Base-by-base conservation (phyloP, 78 protist species). In the Parvularia atlantis region DNA sequence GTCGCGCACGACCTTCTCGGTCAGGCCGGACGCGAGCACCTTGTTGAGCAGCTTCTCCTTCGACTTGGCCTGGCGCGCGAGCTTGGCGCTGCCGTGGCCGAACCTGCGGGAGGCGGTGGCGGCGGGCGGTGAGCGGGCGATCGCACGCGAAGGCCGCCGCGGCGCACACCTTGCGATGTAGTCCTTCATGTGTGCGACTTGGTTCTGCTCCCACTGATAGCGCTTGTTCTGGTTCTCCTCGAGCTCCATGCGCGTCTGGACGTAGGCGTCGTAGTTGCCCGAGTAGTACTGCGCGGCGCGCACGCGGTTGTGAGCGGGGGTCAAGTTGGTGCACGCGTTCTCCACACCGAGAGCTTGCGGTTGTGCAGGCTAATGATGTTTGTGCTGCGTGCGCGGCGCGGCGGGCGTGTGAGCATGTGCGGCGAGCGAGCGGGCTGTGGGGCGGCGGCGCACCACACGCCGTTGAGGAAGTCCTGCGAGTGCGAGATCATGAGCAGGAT, bases 401-500 rank as follows among this genome's bases (percentile, higher is more conserved):
- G 35, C 88, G 68, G 84, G 87, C 87, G 56, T 85, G 78, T 26
- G 58, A 53, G 58, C 33, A 82, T 39, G 36, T 73, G 57, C 71
- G 82, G 88, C 17, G 76, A 74, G 60, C 87, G 95, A 9, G 92
- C 84, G 33, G 84, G n/a, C n/a, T n/a, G n/a, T n/a, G n/a, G n/a
- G n/a, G n/a, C n/a, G n/a, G n/a, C n/a, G n/a, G n/a, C n/a, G n/a
- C n/a, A n/a, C n/a, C 72, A 63, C 36, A 91, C 93, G 24, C 69
- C 86, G 80, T 91, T 89, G 71, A 92, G 75, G 82, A 94, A 94
- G 40, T 76, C 89, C 56, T 88, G 82, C 53, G 85, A 87, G 84
- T 94, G 98, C 16, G 91, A 86, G 11, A 89, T 89, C 44, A 91
- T 68, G n/a, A 90, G 61, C 16, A 94, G 73, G 46, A 33, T 61